Evolutionary conservation across 2,329 filamentous ascomycete genomes (phyloP), one percentile per base, ranked within the genome.

Genomic region (Tolypocladium sp.): DNA sequence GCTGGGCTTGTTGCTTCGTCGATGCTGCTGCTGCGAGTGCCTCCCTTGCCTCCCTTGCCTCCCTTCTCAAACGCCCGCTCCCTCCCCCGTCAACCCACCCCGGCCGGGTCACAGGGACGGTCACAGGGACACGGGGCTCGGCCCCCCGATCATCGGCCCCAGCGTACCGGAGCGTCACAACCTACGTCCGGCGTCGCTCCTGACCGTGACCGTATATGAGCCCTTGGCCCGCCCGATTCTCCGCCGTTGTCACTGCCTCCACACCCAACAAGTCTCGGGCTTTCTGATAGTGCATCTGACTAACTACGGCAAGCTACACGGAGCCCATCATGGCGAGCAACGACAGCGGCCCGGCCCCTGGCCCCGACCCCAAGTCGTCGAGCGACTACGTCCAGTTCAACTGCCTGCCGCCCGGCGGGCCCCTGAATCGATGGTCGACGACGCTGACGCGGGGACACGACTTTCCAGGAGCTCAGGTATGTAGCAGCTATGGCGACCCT

Each of bases 401-500:
- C 51, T 73, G 71, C 57, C 73, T 84, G 8, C 79, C 82, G 2
- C 72, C 81, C 0, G 80, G 80, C 17, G 81, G 78, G 2, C 68
- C 77, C 25, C 77, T 97, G 64, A 97, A 97, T 76, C 86, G 89
- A 61, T 96, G 90, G 83, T 96, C 92, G 5, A 85, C 90, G 22
- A 87, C 84, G 52, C 76, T 97, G 61, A 97, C 93, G 13, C 85
- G 83, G 59, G 89, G 82, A 59, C 91, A 96, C 86, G 91, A 96
- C 73, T 96, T 90, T 68, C 92, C 93, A 1, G 93, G 91, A 35
- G 92, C 93, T 54, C 91, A 96, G 82, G 91, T 90, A 73, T 60
- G 49, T 30, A 17, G 0, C 17, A 46, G 3, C 12, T 6, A 2
- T 22, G 4, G 15, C 22, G 12, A 25, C 8, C 5, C 13, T 3